These are phyloP conservation scores for Aspergillus tubingensis DNA, from an alignment of 2,329 filamentous ascomycete genomes.

Conservation along the genomic window DNA sequence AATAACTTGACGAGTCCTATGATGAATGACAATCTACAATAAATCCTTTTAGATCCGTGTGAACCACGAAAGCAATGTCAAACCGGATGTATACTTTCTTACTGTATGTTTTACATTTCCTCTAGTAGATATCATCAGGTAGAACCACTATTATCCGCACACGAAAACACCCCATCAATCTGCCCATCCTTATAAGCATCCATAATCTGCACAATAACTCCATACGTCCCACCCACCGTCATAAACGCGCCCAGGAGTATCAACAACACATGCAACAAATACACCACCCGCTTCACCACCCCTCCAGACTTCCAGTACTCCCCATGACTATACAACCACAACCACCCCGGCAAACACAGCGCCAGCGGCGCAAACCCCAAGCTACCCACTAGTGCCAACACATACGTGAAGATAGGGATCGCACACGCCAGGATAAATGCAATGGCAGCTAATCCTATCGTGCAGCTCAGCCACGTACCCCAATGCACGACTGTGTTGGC, in stretches of 20 bases:
- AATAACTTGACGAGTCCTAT: no score
- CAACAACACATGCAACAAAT: constrained; percentile 45
- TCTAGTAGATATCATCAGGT: not conserved
- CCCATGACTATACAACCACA: constrained; percentile 55
- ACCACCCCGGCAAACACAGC: constrained; percentile 50
- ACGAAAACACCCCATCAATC: constrained; percentile 18
- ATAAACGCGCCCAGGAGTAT: constrained; percentile 52
- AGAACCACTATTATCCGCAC: constrained; percentile 20
- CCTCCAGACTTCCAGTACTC: constrained; percentile 42
- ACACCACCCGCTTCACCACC: constrained; percentile 38
- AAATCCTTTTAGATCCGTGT: no score
- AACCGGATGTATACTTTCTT: no score
- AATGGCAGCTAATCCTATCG: constrained; percentile 44
- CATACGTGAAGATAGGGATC: constrained; percentile 58
- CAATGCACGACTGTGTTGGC: constrained; percentile 55
- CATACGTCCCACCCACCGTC: constrained; percentile 48
- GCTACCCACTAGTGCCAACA: constrained; percentile 52
- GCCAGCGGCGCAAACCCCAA: constrained; percentile 56
- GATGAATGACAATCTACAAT: no score
- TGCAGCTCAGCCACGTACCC: constrained; percentile 54
- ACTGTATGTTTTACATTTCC: no score
- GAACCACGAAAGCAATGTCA: no score
- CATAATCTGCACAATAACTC: constrained; percentile 20
- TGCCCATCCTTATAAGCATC: constrained; percentile 18
- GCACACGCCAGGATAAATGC: constrained; percentile 56